A percentile compares a stretch with the other conserved stretches of the same genome.
Conservation (phyloP, 345 rosid species). For the Passiflora organensis region DNA sequence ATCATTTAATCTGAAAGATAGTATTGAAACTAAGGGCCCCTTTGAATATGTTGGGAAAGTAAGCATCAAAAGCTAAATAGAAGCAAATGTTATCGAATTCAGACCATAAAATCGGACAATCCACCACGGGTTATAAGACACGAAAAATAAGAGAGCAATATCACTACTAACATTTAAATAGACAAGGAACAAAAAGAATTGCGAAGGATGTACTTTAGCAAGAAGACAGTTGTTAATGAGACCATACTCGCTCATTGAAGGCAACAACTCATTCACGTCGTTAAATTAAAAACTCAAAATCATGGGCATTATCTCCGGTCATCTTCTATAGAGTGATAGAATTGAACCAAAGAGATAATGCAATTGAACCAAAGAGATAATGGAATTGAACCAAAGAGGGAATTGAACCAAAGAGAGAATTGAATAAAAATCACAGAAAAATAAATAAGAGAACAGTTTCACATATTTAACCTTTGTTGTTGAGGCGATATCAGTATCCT, state of each 20-base stretch:
- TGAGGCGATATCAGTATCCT: too few species aligned
- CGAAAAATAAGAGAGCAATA: neutral
- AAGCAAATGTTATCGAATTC: too few species aligned
- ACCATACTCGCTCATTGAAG: slow-evolving; percentile 83
- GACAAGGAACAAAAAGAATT: neutral
- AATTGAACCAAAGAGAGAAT: neutral
- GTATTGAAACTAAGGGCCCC: slow-evolving; percentile 1
- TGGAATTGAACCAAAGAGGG: too few species aligned
- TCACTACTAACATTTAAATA: too few species aligned
- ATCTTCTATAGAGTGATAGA: slow-evolving; percentile 31
- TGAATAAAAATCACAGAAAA: neutral
- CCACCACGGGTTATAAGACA: neutral
- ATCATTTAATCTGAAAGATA: slow-evolving; percentile 66
- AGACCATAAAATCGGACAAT: too few species aligned
- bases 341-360: too few species aligned
- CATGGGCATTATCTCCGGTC: slow-evolving; percentile 27
- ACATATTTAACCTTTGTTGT: neutral
- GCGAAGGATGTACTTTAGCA: slow-evolving; percentile 55
- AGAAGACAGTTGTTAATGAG: slow-evolving; percentile 68
- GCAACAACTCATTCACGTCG: slow-evolving; percentile 77
- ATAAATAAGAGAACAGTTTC: neutral
- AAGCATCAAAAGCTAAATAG: too few species aligned
- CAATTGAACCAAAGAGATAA: too few species aligned
- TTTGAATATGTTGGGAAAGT: neutral
- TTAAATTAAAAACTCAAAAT: slow-evolving; percentile 64